Evolutionary conservation across 768 basidiomycete genomes (phyloP), one percentile per base, ranked within the genome.

Genomic region (Tephrocybe sp.): DNA sequence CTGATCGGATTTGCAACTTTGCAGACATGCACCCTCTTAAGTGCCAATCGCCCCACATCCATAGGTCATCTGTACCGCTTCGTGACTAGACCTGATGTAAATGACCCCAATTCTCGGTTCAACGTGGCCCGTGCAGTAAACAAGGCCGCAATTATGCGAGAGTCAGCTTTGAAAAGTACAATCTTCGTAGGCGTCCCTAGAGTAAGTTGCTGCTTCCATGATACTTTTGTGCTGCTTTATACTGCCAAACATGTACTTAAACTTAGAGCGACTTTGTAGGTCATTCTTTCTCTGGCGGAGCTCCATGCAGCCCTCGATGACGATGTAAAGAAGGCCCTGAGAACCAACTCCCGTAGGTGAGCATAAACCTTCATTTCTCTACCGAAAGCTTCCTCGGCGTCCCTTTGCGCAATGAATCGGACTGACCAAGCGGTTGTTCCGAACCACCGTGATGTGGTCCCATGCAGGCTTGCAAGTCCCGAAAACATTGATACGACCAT

Each of bases 171-270:
- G 65, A 96, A 96, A 73, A 92, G 90, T 63, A 80, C 83, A 62
- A 88, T 93, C 60, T 94, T 96, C 64, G 82, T 92, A 49, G 90
- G 91, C 39, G 89, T 92, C 48, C 89, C 91, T 59, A 78, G 88
- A 66, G 89, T 90, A 65, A 72, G 83, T 68, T 33, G n/a, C 44
- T 48, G 51, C 54, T 43, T 58, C 49, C 35, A 42, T 16, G 10
- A 38, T 45, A 51, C 16, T 13, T n/a, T 33, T 16, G 30, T 19
- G 41, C 31, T 23, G 36, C 44, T 45, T 32, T 46, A 40, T 56
- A 33, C 47, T 41, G 48, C 49, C 54, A 50, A 33, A 13, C 48
- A 43, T 42, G 22, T 49, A 8, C 35, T 14, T 46, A 57, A 53
- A 36, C 54, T 59, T 53, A 60, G 47, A 52, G 47, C 52, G 52